These are phyloP conservation scores for Candida morakotiae DNA, from an alignment of 805 yeast genomes.

Conservation along the genomic window DNA sequence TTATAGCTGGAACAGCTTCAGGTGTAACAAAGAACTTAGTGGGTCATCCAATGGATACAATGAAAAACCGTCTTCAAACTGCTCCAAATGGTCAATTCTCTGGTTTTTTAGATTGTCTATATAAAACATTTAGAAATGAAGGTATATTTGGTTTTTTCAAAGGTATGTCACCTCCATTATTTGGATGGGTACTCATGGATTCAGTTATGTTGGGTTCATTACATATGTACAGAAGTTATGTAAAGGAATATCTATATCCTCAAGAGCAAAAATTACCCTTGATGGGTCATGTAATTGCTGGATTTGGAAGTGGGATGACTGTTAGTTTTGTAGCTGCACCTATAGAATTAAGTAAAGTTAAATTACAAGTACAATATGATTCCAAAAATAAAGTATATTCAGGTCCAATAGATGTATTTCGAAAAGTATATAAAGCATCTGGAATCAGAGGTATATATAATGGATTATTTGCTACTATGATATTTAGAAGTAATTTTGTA, in stretches of 20 bases:
- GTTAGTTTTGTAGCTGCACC: constrained; percentile 96
- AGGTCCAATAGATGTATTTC: constrained; percentile 79
- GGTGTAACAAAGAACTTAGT: constrained; percentile 86
- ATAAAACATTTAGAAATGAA: constrained; percentile 67
- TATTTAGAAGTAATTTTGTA: constrained; percentile 80
- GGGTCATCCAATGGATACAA: constrained; percentile 92
- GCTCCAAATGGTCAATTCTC: constrained; percentile 56
- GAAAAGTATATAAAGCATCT: constrained; percentile 50
- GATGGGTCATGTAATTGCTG: constrained; percentile 70
- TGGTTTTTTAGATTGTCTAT: constrained; percentile 80
- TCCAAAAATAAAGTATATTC: constrained; percentile 59
- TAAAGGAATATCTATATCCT: constrained; percentile 61
- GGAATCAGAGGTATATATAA: constrained; percentile 75
- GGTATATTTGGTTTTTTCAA: constrained; percentile 79
- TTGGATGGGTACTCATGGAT: constrained; percentile 95
- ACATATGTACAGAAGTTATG: constrained; percentile 66
- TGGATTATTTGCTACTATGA: constrained; percentile 81
- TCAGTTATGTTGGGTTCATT: constrained; percentile 85
- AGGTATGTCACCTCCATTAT: constrained; percentile 89
- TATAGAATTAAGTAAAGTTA: constrained; percentile 82
- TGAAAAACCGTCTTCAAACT: constrained; percentile 81
- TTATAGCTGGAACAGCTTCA: constrained; percentile 83
- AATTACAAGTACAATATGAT: constrained; percentile 87
- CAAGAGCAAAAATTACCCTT: constrained; percentile 66
- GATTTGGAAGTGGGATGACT: constrained; percentile 84